phyloP scores from a whole-genome alignment of 2,329 filamentous ascomycete species.

The Neurospora sp. region DNA sequence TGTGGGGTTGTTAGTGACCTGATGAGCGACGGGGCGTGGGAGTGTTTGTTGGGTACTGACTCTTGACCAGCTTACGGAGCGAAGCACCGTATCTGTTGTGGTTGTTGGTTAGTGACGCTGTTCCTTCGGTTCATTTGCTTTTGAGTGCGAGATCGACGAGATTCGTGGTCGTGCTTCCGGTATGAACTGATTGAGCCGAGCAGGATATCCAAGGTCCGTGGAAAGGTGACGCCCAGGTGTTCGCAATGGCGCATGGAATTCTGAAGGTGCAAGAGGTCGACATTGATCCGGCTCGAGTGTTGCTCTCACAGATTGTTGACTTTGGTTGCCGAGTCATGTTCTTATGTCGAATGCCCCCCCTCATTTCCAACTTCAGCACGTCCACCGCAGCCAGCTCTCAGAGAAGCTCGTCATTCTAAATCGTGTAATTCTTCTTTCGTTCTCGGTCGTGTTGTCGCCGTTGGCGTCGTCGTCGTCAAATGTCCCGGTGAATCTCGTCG shows the following conservation, averaged over 20 bases:
- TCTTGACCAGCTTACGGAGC: constrained; percentile 98
- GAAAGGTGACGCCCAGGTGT: background rate
- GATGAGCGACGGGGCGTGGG: background rate
- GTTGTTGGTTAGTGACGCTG: background rate
- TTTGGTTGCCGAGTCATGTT: background rate
- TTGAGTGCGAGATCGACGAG: background rate
- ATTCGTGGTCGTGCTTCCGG: background rate
- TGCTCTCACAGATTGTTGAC: background rate
- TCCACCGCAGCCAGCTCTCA: background rate
- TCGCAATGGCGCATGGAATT: background rate
- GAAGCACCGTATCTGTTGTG: constrained; percentile 84
- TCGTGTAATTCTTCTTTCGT: background rate
- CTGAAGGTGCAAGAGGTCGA: background rate
- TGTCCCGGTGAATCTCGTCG: constrained; percentile 9
- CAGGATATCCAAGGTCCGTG: background rate
- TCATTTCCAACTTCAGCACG: background rate
- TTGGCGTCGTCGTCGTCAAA: background rate
- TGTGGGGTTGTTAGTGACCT: constrained; percentile 6
- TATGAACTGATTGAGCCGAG: background rate
- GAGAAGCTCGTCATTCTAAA: background rate
- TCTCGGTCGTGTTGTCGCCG: background rate
- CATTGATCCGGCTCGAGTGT: background rate
- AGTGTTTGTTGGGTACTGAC: background rate
- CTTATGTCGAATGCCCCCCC: background rate
- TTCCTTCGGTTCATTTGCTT: background rate